phyloP scores from a whole-genome alignment of 2,329 filamentous ascomycete species.

The Trichophyton verrucosum region DNA sequence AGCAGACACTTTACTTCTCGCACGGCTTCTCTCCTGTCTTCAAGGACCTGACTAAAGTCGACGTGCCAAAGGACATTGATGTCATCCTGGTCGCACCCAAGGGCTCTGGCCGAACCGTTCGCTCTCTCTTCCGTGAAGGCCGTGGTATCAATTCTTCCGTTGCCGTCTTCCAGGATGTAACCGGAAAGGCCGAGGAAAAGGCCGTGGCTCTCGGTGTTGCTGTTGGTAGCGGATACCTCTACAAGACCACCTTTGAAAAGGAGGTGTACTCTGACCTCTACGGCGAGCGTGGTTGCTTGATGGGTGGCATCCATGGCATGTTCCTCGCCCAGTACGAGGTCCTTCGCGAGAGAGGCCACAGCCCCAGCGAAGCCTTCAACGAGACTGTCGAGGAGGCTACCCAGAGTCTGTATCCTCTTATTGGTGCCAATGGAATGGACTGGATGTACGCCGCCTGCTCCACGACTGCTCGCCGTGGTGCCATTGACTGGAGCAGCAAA shows the following conservation, averaged over 20 bases:
- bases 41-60: conserved; percentile 98
- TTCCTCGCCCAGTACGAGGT: conserved; percentile 99
- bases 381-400: conserved; percentile 99
- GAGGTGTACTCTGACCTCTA: conserved; percentile 99
- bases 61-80: conserved; percentile 88
- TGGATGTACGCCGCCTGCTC: conserved; percentile 99
- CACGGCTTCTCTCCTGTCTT: conserved; percentile 99
- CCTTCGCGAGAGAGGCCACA: conserved; percentile 95
- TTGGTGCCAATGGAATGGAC: conserved; percentile 97
- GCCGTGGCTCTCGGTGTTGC: conserved; percentile 92
- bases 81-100: conserved; percentile 99
- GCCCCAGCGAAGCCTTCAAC: conserved; percentile 97
- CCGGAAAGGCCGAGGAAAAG: conserved; percentile 96
- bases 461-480: conserved; percentile 92
- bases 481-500: conserved; percentile 92
- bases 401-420: conserved; percentile 93
- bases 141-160: conserved; percentile 99
- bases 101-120: conserved; percentile 96
- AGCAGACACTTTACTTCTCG: conserved; percentile 96
- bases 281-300: conserved; percentile 98
- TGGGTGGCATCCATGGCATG: conserved; percentile 99
- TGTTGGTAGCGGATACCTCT: conserved; percentile 95
- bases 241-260: conserved; percentile 99
- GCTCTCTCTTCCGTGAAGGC: conserved; percentile 96
- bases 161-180: conserved; percentile 96